Base-by-base conservation (phyloP, 805 yeast genomes). In the Tetrapisispora taiwanensis region DNA sequence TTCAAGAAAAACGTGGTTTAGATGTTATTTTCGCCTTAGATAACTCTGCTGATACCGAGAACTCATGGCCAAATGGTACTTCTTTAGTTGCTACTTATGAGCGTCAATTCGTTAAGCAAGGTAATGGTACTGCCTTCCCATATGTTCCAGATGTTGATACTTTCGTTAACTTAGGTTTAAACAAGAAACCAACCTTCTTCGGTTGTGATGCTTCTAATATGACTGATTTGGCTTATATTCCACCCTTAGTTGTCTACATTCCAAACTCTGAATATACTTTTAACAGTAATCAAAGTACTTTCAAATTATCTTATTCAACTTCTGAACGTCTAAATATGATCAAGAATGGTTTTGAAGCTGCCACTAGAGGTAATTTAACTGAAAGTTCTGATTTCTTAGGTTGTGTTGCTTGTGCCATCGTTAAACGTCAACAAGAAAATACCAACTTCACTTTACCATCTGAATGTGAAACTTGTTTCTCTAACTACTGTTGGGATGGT, bases 321-420 rank as follows among this genome's bases (percentile, higher is more conserved):
- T 70, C 69, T 0, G 84, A 81, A 52, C 75, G 78, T 50, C 60
- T 68, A 33, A 68, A 71, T 0, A 75, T 86, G 73, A 74, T 86
- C 46, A 61, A 69, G 48, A 87, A 86, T 59, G 95, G 95, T 4
- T 83, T 76, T 56, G 84, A 82, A 54, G 73, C 76, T 17, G 74
- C 81, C n/a, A 71, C 88, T 1, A 73, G 81, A 55, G 70, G 71
- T 48, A 85, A 84, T 60, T 63, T 77, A 37, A 80, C 94, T 7
- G 57, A 80, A 20, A 94, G 84, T 53, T 60, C 68, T 9, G 77
- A 81, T 34, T 86, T 85, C 79, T 67, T 76, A 41, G 74, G 79
- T 9, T 86, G 95, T 68, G 73, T 86, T 40, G 84, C 84, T 3
- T 86, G 95, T 69, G 95, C 94, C 8, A 73, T 86, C 36, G 71